Evolutionary conservation across 176 grass and related monocot species (phyloP).

Genomic region (Carex kokanica): DNA sequence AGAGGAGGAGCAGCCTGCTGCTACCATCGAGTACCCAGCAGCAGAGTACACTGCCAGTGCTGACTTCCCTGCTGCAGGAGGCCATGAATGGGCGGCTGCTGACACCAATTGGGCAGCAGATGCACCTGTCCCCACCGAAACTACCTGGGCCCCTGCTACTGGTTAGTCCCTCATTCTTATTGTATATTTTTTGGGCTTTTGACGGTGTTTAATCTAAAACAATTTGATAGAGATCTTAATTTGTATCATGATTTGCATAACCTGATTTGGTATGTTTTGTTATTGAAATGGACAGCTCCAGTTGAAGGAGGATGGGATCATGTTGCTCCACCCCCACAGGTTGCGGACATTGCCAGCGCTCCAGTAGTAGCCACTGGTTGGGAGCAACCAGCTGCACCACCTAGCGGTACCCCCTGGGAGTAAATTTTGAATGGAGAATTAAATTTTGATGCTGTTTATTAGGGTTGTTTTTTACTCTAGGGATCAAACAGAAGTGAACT

Average conservation of each 20-base stretch:
- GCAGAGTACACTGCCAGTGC: neutral
- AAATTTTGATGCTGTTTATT: conserved; percentile 24
- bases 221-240: neutral
- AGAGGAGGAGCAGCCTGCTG: conserved; percentile 64
- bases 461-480: conserved; percentile 10
- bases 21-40: conserved; percentile 51
- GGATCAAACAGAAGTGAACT: conserved; percentile 4
- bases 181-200: neutral
- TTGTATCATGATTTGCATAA: neutral
- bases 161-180: conserved; percentile 35
- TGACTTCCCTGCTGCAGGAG: conserved; percentile 43
- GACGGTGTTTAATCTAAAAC: neutral
- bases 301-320: conserved; percentile 67
- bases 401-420: conserved; percentile 47
- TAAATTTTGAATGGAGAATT: conserved; percentile 20
- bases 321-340: conserved; percentile 30
- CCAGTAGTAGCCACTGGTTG: conserved; percentile 44
- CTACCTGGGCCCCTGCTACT: conserved; percentile 42
- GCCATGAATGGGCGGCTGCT: conserved; percentile 47
- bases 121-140: conserved; percentile 28
- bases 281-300: conserved; percentile 37
- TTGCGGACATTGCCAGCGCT: conserved; percentile 25
- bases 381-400: conserved; percentile 41
- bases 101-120: conserved; percentile 66
- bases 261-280: neutral